Base-by-base conservation (phyloP, 108 stramenopile species). In the Parietichytrium sp. region DNA sequence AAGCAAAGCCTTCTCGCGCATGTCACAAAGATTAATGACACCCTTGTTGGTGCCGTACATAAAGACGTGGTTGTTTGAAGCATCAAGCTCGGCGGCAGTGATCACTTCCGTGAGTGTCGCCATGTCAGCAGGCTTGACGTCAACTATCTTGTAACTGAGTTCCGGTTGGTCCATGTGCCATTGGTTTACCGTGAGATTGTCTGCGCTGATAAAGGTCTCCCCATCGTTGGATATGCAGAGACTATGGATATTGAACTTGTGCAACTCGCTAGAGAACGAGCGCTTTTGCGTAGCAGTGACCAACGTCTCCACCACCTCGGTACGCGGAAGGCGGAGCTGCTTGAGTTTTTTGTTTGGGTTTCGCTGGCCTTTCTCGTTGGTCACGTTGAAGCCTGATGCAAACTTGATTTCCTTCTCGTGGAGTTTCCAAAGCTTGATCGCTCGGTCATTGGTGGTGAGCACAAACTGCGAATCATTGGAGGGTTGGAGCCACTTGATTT, bases 71-170 rank as follows among this genome's bases (percentile, higher is more conserved):
- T 82, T 54, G 23, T 86, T 45, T 6, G 29, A 30, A 25, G 89
- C 91, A 81, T 92, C 89, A 31, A 90, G 90, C 18, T 84, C 47
- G 47, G 88, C 89, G 29, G 87, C 27, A 20, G 91, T 92, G 80
- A 92, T 91, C 18, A 91, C 90, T 83, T 92, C 91, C 26, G 78
- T 89, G n/a, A 92, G 89, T 47, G 89, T 90, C 45, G 91, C 90
- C 91, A 92, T 92, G 61, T 86, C 82, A 47, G 55, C 77, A 7
- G 91, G 91, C 83, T 91, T 91, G 29, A 91, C 79, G 86, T 92
- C 90, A 18, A 92, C 84, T 4, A 92, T 84, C 84, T 90, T 33
- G 55, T 83, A 84, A 47, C 45, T 26, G 3, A 61, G 48, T 18
- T 89, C 82, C 42, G 55, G 33, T 47, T 48, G 45, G 16, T 89